Percentiles rank a stretch among this genome's conserved stretches.
Conservation (phyloP, 2,329 filamentous ascomycete genomes). For the Ascochyta clinopodiicola region DNA sequence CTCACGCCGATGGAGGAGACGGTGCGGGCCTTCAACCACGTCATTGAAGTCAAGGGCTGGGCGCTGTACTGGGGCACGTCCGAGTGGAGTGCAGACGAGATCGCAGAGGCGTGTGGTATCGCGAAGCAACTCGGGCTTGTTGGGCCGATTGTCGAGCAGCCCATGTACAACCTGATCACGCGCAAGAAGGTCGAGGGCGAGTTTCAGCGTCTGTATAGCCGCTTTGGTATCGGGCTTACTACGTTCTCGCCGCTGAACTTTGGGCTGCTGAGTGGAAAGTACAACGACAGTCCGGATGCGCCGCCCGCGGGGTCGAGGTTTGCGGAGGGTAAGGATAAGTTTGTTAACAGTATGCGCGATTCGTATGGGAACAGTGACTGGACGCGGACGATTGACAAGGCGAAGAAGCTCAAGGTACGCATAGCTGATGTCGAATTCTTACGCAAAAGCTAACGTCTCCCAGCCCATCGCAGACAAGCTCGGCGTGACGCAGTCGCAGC, state of each 20-base stretch:
- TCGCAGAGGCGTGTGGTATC: constrained; percentile 65
- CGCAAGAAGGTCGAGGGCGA: constrained; percentile 65
- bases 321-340: constrained; percentile 63
- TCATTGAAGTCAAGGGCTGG: constrained; percentile 70
- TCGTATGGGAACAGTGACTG: constrained; percentile 59
- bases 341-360: constrained; percentile 56
- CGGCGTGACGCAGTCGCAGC: constrained; percentile 59
- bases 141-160: constrained; percentile 59
- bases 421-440: neutral
- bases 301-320: constrained; percentile 65
- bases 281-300: constrained; percentile 61
- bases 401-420: constrained; percentile 52
- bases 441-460: constrained; percentile 11
- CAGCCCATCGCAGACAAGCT: constrained; percentile 67
- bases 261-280: constrained; percentile 67
- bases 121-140: constrained; percentile 66
- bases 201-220: constrained; percentile 61
- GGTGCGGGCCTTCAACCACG: constrained; percentile 73
- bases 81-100: constrained; percentile 66
- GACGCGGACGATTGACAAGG: constrained; percentile 64
- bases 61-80: constrained; percentile 71
- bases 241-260: constrained; percentile 63
- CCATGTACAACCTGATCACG: constrained; percentile 65
- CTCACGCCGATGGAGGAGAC: constrained; percentile 75
- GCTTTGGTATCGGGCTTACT: constrained; percentile 62